Conservation (phyloP, 2,329 filamentous ascomycete species). For the Geosmithia morbida region DNA sequence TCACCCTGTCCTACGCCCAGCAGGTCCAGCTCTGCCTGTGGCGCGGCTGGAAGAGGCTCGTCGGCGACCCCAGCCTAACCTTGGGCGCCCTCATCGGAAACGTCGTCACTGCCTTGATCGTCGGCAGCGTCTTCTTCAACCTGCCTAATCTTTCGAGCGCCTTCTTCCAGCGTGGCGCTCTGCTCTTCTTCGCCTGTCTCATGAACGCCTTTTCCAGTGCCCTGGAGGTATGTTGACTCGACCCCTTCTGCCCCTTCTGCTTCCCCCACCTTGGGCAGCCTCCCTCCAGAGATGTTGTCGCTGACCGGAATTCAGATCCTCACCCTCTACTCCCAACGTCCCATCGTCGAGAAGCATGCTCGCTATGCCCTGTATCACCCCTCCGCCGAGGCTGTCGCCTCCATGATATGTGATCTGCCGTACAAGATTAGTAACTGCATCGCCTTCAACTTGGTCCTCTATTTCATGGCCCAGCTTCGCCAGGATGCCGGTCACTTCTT, state of each 20-base stretch:
- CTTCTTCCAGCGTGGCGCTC: slow-evolving; percentile 66
- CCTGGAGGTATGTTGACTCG: slow-evolving; percentile 42
- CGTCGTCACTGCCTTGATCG: slow-evolving; percentile 60
- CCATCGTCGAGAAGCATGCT: slow-evolving; percentile 81
- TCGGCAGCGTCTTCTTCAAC: slow-evolving; percentile 72
- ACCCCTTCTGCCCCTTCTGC: background rate
- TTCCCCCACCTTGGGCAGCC: too few species aligned
- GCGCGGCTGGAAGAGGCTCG: slow-evolving; percentile 65
- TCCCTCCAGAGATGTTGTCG: too few species aligned
- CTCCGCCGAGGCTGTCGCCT: slow-evolving; percentile 73
- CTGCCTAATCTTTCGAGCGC: slow-evolving; percentile 47
- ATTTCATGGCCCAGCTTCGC: slow-evolving; percentile 77
- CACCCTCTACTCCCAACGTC: slow-evolving; percentile 75
- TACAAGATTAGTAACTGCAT: slow-evolving; percentile 61
- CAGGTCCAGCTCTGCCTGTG: slow-evolving; percentile 69
- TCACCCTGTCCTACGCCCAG: slow-evolving; percentile 62
- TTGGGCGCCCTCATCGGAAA: slow-evolving; percentile 58
- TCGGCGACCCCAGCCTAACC: slow-evolving; percentile 63
- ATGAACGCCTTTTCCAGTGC: slow-evolving; percentile 75
- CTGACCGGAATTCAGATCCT: slow-evolving; percentile 40
- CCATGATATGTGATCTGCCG: slow-evolving; percentile 75
- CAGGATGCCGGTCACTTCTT: slow-evolving; percentile 67
- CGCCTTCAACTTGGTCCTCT: slow-evolving; percentile 65
- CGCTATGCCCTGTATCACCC: slow-evolving; percentile 85
- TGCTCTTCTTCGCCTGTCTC: slow-evolving; percentile 78